Evolutionary conservation across 495 filamentous ascomycete species (phyloP).

Genomic region (Thermothielavioides terrestris): DNA sequence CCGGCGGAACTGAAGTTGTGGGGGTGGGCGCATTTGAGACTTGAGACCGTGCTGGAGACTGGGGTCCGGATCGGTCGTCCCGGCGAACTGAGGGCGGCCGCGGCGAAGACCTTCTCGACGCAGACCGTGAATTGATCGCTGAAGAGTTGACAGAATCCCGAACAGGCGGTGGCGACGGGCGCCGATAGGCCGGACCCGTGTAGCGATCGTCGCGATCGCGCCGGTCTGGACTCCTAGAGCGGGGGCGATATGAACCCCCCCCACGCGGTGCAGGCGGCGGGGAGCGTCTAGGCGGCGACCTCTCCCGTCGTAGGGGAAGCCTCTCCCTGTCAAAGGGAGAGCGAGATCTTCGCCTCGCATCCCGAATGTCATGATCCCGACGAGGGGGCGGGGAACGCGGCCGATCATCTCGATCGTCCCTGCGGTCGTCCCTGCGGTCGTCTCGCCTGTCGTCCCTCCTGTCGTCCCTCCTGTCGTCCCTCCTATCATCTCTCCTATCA

Average conservation of each 20-base stretch:
- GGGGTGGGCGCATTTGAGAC: conserved; percentile 16
- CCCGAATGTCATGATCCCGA: conserved; percentile 21
- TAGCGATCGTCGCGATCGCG: conserved; percentile 40
- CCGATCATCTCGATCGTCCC: conserved; percentile 9
- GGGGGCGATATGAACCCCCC: conserved; percentile 32
- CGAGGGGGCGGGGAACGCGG: conserved; percentile 20
- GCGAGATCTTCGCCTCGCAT: conserved; percentile 35
- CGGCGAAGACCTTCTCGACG: conserved; percentile 36
- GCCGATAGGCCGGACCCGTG: conserved; percentile 27
- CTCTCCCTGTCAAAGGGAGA: conserved; percentile 41
- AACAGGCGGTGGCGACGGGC: conserved; percentile 31
- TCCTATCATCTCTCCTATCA: conserved; percentile 10
- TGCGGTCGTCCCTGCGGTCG: background rate
- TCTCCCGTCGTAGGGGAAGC: conserved; percentile 21
- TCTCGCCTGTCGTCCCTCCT: background rate
- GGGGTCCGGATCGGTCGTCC: conserved; percentile 35
- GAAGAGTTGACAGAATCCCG: conserved; percentile 38
- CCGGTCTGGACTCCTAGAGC: conserved; percentile 37
- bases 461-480: conserved; percentile 1
- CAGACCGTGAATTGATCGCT: conserved; percentile 35
- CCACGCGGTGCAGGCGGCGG: conserved; percentile 26
- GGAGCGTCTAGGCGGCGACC: conserved; percentile 33
- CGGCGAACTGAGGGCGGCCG: conserved; percentile 33
- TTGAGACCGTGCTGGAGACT: conserved; percentile 29
- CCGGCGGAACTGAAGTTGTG: conserved; percentile 17